phyloP scores from a whole-genome alignment of 495 filamentous ascomycete species.

The Penicillium odoratum region DNA sequence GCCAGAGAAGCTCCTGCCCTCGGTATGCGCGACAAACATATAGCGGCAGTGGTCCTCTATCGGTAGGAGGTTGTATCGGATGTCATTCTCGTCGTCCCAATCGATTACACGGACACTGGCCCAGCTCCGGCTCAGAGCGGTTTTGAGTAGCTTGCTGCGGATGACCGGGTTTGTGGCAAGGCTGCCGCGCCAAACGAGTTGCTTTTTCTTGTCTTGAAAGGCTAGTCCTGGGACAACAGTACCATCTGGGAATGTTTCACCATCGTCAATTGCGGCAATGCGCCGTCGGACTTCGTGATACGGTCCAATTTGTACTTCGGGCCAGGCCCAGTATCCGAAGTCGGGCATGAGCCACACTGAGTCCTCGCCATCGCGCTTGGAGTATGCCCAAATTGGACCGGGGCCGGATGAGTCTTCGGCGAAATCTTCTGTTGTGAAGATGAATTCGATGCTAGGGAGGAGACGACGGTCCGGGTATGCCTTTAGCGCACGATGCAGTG shows the following conservation, averaged over 20 bases:
- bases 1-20: slow-evolving; percentile 59
- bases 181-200: slow-evolving; percentile 70
- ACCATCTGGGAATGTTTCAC: slow-evolving; percentile 19
- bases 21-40: slow-evolving; percentile 58
- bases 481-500: slow-evolving; percentile 39
- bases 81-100: slow-evolving; percentile 43
- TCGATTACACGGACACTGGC: slow-evolving; percentile 51
- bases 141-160: slow-evolving; percentile 48
- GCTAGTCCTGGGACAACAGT: slow-evolving; percentile 15
- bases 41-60: slow-evolving; percentile 63
- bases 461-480: slow-evolving; percentile 44
- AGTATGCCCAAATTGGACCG: slow-evolving; percentile 53
- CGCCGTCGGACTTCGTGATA: slow-evolving; percentile 52
- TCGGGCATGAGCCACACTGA: slow-evolving; percentile 73
- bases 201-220: slow-evolving; percentile 56
- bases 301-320: slow-evolving; percentile 58
- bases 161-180: slow-evolving; percentile 38
- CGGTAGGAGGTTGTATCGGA: slow-evolving; percentile 39
- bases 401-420: slow-evolving; percentile 19
- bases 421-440: slow-evolving; percentile 52
- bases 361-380: slow-evolving; percentile 45
- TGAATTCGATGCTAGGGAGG: slow-evolving; percentile 65
- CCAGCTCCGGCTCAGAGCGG: slow-evolving; percentile 47
- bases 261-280: slow-evolving; percentile 39
- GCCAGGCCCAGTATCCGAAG: slow-evolving; percentile 77